These are phyloP conservation scores for Anastatica hierochuntica DNA, from an alignment of 345 rosid species.

Conservation along the genomic window DNA sequence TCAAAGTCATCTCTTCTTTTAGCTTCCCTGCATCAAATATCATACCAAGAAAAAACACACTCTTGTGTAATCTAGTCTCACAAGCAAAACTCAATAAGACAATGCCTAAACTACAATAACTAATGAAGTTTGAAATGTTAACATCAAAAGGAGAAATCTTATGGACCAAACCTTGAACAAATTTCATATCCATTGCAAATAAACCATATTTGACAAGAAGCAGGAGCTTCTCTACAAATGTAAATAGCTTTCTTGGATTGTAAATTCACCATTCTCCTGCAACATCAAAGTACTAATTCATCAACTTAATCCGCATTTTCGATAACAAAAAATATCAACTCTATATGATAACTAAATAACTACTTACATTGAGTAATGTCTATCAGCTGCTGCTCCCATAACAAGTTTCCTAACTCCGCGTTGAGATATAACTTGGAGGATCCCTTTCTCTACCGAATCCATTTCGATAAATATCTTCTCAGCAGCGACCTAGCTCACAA, in stretches of 20 bases:
- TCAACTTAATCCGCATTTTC: background rate
- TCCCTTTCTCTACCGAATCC: constrained; percentile 52
- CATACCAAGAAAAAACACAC: background rate
- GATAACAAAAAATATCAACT: background rate
- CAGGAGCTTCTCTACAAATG: constrained; percentile 44
- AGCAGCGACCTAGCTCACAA: constrained; percentile 38
- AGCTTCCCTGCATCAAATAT: constrained; percentile 17
- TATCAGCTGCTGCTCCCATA: constrained; percentile 87
- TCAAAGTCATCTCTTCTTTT: background rate
- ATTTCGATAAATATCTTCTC: constrained; percentile 41
- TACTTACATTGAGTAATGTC: constrained; percentile 39
- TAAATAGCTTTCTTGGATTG: constrained; percentile 63
- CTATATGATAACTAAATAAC: background rate
- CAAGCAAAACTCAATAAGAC: constrained; percentile 12
- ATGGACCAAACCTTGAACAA: constrained; percentile 47
- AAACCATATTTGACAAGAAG: constrained; percentile 62
- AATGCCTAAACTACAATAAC: background rate
- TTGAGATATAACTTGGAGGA: constrained; percentile 38
- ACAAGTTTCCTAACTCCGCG: constrained; percentile 52
- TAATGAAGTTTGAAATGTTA: background rate
- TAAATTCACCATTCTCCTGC: constrained; percentile 52
- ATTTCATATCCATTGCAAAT: constrained; percentile 51
- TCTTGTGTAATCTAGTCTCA: background rate
- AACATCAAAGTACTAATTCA: background rate
- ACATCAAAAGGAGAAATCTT: no score